Evolutionary conservation across 306 rosid species (phyloP).

Genomic region (Rosa chinensis): DNA sequence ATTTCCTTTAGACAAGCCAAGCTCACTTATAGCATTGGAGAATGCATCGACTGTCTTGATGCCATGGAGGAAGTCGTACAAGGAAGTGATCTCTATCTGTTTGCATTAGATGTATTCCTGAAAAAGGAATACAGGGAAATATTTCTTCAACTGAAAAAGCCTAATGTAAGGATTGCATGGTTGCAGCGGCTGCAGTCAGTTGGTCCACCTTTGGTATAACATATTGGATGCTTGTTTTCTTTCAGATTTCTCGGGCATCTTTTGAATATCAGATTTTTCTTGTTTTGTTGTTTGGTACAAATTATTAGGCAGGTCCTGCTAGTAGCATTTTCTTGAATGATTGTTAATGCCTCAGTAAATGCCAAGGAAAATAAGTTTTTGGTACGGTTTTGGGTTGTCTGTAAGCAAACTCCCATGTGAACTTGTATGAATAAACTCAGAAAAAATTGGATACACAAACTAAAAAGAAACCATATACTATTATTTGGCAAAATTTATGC

Average conservation of each 20-base stretch:
- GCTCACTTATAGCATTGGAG: constrained; percentile 58
- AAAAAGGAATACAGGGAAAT: constrained; percentile 73
- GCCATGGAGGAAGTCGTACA: constrained; percentile 61
- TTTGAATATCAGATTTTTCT: neutral
- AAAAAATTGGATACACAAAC: neutral
- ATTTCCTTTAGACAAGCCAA: constrained; percentile 31
- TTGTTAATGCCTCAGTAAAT: neutral
- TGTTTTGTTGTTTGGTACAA: constrained; percentile 10
- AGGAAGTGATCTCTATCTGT: constrained; percentile 70
- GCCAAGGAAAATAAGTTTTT: neutral
- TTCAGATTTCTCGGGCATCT: neutral
- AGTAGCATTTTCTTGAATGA: neutral
- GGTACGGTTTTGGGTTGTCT: neutral
- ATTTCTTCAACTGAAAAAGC: constrained; percentile 61
- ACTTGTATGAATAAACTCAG: neutral
- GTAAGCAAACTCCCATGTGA: neutral
- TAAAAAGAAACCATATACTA: neutral
- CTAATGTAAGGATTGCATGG: constrained; percentile 66
- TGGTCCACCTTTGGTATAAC: constrained; percentile 38
- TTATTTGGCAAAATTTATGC: neutral
- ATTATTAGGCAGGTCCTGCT: neutral
- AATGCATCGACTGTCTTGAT: constrained; percentile 69
- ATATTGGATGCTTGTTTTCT: constrained; percentile 28
- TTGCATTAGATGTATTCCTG: constrained; percentile 70
- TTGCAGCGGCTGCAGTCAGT: constrained; percentile 60